Percentiles rank a stretch among this genome's conserved stretches.
Conservation (phyloP, 106 monocot species). For the Alisma plantagoaquatica region DNA sequence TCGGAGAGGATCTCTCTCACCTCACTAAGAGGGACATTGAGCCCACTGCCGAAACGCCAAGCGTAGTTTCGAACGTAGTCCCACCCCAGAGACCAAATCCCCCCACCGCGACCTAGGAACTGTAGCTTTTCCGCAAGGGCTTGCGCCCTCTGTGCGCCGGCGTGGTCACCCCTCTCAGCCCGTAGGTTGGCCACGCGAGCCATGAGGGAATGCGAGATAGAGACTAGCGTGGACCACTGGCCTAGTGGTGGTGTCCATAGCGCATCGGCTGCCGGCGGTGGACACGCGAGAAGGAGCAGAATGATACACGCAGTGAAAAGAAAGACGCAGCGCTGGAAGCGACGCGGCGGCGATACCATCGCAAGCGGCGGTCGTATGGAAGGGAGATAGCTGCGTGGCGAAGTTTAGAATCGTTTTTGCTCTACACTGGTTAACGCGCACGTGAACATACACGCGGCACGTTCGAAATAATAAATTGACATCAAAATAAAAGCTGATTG, state of each 20-base stretch:
- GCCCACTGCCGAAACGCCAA: slow-evolving; percentile 16
- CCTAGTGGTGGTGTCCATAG: slow-evolving; percentile 10
- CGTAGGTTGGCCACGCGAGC: slow-evolving; percentile 58
- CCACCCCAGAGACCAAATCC: slow-evolving; percentile 52
- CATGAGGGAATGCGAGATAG: slow-evolving; percentile 76
- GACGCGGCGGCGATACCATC: background rate
- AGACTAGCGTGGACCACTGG: slow-evolving; percentile 39
- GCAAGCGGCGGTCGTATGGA: no score
- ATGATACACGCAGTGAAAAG: no score
- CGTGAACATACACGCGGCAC: no score
- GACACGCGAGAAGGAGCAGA: slow-evolving; percentile 18
- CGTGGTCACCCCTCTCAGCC: slow-evolving; percentile 37
- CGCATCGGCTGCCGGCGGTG: slow-evolving; percentile 2
- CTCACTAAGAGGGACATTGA: background rate
- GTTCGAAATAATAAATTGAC: no score
- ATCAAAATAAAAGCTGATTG: no score
- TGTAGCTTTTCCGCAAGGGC: slow-evolving; percentile 39
- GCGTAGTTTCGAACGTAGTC: slow-evolving; percentile 76
- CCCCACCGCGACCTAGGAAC: slow-evolving; percentile 17
- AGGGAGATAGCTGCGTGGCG: no score
- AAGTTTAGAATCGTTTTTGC: no score
- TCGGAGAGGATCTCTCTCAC: slow-evolving; percentile 11
- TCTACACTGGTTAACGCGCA: no score
- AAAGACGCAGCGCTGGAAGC: slow-evolving; percentile 15
- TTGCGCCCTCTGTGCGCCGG: slow-evolving; percentile 41